Percentiles rank a stretch among this genome's conserved stretches.
These are phyloP conservation scores for Leccinum variicolor DNA, from an alignment of 768 basidiomycete genomes.

Conservation along the genomic window DNA sequence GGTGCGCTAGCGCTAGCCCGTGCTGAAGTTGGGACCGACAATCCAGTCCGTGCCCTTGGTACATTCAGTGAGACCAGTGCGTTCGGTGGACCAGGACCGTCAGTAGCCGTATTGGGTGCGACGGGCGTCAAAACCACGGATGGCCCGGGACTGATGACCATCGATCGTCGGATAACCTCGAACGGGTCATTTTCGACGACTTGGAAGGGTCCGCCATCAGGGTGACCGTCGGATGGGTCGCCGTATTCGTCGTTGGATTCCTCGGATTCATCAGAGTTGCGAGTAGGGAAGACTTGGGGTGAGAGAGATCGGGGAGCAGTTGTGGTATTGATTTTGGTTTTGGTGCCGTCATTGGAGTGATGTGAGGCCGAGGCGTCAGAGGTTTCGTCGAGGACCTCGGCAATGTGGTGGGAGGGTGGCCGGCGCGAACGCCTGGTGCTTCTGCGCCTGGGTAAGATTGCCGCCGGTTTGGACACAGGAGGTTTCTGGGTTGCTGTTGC, in stretches of 20 bases:
- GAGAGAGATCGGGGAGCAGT: neutral
- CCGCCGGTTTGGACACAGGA: too few species aligned
- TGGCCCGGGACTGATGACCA: neutral
- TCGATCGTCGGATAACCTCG: slow-evolving; percentile 15
- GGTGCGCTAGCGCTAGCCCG: neutral
- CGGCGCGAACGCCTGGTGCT: too few species aligned
- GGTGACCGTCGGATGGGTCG: too few species aligned
- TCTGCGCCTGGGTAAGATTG: too few species aligned
- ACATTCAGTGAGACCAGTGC: neutral
- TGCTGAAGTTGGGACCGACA: neutral
- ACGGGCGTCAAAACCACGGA: neutral
- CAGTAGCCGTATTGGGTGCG: neutral
- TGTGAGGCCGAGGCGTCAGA: neutral
- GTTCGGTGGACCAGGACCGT: neutral
- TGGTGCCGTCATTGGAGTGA: neutral
- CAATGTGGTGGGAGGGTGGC: slow-evolving; percentile 10
- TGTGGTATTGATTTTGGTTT: too few species aligned
- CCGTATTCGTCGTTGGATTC: slow-evolving; percentile 24
- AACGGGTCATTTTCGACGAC: slow-evolving; percentile 31
- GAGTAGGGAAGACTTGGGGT: too few species aligned
- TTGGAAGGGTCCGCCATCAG: slow-evolving; percentile 13
- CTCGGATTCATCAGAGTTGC: neutral
- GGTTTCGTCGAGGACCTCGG: slow-evolving; percentile 9
- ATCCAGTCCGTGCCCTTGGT: neutral
- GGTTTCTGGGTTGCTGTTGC: too few species aligned